Base-by-base conservation (phyloP, 345 rosid genomes). In the Corchorus capsularis region DNA sequence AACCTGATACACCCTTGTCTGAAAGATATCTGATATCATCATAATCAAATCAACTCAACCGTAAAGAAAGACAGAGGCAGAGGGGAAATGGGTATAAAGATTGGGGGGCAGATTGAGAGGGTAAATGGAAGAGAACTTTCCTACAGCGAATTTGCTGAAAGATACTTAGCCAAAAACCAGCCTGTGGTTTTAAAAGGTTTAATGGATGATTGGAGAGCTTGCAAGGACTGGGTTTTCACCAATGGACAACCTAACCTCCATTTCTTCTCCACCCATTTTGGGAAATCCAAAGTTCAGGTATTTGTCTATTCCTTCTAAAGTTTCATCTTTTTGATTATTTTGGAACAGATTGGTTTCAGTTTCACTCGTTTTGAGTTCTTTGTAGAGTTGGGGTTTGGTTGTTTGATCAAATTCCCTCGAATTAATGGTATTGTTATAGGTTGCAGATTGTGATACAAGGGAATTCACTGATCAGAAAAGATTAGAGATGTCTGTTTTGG, bases 391-490 rank as follows among this genome's bases (percentile, higher is more conserved):
- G 75, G 69, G 55, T 63, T 77, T 39, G 34, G 35, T 46, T 54
- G 65, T 66, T 76, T 64, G 35, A 35, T 72, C 39, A 17, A 39
- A 17, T 54, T 56, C 37, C 13, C 13, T n/a, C 5, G 49, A n/a
- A 72, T 39, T 56, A 32, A 46, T 16, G 8, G 8, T 63, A 11
- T 41, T 50, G 5, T 3, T 53, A 46, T 63, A 92, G 99, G 96
- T 95, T 79, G 97, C 94, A 43, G 96, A 93, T 80, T 95, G 98
- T 78, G 90, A 85, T 27, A 84, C 81, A n/a, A 88, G 88, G 82
- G 94, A 89, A 49, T 92, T 84, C 65, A 88, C 92, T 5, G 97
- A 95, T 75, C 99, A 95, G 87, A 95, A 87, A 82, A 92, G 97
- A 79, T 62, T 81, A 53, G 94, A 92, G 69, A 95, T 92, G 97